Conservation (phyloP, 768 basidiomycete species). For the Termitomyces eurrhizus region DNA sequence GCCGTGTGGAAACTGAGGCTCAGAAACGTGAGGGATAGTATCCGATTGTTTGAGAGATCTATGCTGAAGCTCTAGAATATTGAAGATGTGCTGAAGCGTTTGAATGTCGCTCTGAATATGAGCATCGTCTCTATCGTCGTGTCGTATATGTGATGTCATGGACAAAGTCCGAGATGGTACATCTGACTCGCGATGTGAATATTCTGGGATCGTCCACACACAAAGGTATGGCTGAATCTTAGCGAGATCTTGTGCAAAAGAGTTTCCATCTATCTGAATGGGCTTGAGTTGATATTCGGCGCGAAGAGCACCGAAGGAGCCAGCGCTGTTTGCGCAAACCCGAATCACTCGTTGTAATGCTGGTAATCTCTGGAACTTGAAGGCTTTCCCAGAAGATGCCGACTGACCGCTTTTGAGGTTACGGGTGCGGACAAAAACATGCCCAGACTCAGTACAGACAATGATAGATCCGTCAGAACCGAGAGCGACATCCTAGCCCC, state of each 20-base stretch:
- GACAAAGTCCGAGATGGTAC: background rate
- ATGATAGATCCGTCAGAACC: slow-evolving; percentile 86
- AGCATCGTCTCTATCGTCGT: slow-evolving; percentile 32
- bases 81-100: slow-evolving; percentile 28
- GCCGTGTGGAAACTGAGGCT: slow-evolving; percentile 37
- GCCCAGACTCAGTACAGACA: slow-evolving; percentile 91
- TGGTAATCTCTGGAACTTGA: slow-evolving; percentile 78
- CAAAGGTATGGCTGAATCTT: slow-evolving; percentile 59
- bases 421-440: slow-evolving; percentile 83
- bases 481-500: slow-evolving; percentile 75
- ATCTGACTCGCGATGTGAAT: background rate
- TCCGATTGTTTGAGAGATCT: slow-evolving; percentile 17
- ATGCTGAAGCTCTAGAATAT: slow-evolving; percentile 27
- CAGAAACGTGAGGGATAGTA: slow-evolving; percentile 7
- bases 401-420: slow-evolving; percentile 31
- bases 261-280: slow-evolving; percentile 52
- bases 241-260: slow-evolving; percentile 63
- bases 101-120: slow-evolving; percentile 34
- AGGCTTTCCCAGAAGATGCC: slow-evolving; percentile 37
- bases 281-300: slow-evolving; percentile 61
- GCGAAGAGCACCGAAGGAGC: slow-evolving; percentile 83
- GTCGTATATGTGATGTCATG: background rate
- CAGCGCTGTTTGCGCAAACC: slow-evolving; percentile 84
- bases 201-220: slow-evolving; percentile 14
- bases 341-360: slow-evolving; percentile 80